These are phyloP conservation scores for Fraxinus cuspidata DNA, from an alignment of 257 asterid genomes.

Conservation along the genomic window DNA sequence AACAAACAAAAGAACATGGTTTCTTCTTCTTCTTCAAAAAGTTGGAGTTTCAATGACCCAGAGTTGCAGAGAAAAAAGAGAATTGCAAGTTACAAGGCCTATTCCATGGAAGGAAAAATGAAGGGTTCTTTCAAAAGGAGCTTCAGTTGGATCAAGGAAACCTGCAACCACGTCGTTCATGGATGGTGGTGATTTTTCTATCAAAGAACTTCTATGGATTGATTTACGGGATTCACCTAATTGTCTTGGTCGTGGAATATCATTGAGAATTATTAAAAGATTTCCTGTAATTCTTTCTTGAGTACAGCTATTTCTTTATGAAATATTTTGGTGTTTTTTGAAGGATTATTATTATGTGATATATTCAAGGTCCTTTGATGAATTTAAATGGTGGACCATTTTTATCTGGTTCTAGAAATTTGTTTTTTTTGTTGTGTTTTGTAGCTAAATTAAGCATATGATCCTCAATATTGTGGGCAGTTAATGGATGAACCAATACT, in stretches of 20 bases:
- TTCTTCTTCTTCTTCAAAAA: constrained; percentile 34
- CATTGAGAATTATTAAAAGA: too few species aligned
- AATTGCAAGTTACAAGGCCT: constrained; percentile 68
- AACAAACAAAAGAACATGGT: constrained; percentile 55
- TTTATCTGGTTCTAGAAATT: neutral
- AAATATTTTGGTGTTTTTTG: neutral
- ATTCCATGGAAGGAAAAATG: constrained; percentile 65
- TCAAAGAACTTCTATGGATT: too few species aligned
- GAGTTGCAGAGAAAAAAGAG: constrained; percentile 81
- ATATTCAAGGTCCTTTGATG: neutral
- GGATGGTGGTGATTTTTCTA: constrained; percentile 53
- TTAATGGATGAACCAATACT: neutral
- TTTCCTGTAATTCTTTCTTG: too few species aligned
- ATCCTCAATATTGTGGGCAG: neutral
- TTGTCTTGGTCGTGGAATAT: too few species aligned
- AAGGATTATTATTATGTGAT: neutral
- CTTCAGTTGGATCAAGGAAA: constrained; percentile 76
- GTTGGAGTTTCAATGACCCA: constrained; percentile 59
- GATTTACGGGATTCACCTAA: too few species aligned
- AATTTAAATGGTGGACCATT: too few species aligned
- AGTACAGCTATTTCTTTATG: neutral
- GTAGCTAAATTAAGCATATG: neutral
- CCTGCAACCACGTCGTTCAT: constrained; percentile 61
- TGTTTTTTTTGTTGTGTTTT: neutral
- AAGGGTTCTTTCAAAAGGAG: constrained; percentile 73